A percentile compares a stretch with the other conserved stretches of the same genome.
Conservation (phyloP, 2,329 filamentous ascomycete genomes). For the Capronia epimyces region DNA sequence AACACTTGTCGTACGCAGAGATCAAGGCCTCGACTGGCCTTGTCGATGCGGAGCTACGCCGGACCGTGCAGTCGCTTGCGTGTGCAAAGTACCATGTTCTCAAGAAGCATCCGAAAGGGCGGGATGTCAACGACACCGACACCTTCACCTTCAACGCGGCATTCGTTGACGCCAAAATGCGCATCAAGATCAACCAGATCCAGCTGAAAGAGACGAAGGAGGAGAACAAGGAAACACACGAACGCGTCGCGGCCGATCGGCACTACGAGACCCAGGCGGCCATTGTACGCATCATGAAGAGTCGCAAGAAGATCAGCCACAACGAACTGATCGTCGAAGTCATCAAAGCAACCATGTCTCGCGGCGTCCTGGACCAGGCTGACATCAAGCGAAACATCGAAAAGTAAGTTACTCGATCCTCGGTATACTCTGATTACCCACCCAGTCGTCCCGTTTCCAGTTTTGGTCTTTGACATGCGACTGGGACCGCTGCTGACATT, state of each 20-base stretch:
- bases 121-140: conserved; percentile 72
- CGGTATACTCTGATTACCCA: too few relatives aligned
- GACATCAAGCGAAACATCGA: conserved; percentile 98
- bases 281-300: conserved; percentile 96
- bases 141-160: conserved; percentile 73
- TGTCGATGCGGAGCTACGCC: conserved; percentile 69
- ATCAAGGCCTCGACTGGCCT: conserved; percentile 71
- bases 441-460: too few relatives aligned
- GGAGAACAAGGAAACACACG: conserved; percentile 90
- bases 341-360: conserved; percentile 79
- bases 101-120: conserved; percentile 75
- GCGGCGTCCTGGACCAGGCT: conserved; percentile 75
- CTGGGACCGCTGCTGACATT: background rate
- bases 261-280: conserved; percentile 97
- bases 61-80: conserved; percentile 90
- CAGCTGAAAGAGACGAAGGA: conserved; percentile 93
- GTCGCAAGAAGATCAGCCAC: conserved; percentile 78
- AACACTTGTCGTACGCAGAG: conserved; percentile 66
- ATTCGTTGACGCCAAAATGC: conserved; percentile 76
- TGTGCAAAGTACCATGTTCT: conserved; percentile 84
- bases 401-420: conserved; percentile 53
- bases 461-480: background rate
- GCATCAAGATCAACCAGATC: conserved; percentile 98
- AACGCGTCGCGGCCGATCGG: conserved; percentile 79
- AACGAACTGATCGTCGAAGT: conserved; percentile 85